phyloP scores from a whole-genome alignment of 164 flowering plant genomes.

The Berberis vulgaris region DNA sequence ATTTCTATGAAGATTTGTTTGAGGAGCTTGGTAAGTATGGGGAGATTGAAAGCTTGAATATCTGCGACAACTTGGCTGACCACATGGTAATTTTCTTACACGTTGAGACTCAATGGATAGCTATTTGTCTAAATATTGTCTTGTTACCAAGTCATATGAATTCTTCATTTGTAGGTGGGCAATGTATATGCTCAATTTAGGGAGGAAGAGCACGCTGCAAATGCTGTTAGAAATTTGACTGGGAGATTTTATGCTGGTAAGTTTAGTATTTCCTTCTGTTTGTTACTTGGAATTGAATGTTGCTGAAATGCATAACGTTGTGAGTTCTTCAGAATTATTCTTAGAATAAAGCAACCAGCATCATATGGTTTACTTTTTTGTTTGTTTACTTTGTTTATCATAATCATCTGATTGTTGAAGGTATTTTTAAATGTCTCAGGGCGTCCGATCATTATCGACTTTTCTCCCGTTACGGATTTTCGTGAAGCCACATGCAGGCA shows the following conservation, averaged over 20 bases:
- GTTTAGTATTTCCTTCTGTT: background rate
- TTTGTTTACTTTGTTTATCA: background rate
- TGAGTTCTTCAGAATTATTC: too few species aligned
- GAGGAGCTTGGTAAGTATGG: slow-evolving; percentile 90
- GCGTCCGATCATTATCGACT: slow-evolving; percentile 88
- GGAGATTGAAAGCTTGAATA: slow-evolving; percentile 67
- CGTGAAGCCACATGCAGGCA: slow-evolving; percentile 96
- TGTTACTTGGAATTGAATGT: background rate
- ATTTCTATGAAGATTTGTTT: slow-evolving; percentile 78
- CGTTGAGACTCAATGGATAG: too few species aligned
- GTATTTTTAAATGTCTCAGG: slow-evolving; percentile 29
- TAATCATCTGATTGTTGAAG: background rate
- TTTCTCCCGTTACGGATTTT: slow-evolving; percentile 92
- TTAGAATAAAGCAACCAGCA: too few species aligned
- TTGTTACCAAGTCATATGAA: too few species aligned
- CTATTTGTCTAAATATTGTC: too few species aligned
- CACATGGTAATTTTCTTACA: slow-evolving; percentile 52
- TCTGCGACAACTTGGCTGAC: slow-evolving; percentile 88
- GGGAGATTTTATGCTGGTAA: slow-evolving; percentile 89
- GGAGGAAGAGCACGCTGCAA: slow-evolving; percentile 86
- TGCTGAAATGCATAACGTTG: background rate
- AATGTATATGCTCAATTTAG: slow-evolving; percentile 90
- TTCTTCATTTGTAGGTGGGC: slow-evolving; percentile 49
- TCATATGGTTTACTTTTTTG: background rate
- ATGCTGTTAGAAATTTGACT: slow-evolving; percentile 53